Base-by-base conservation (phyloP, 371 early-diverging fungal species). In the Mucor mucedo region DNA sequence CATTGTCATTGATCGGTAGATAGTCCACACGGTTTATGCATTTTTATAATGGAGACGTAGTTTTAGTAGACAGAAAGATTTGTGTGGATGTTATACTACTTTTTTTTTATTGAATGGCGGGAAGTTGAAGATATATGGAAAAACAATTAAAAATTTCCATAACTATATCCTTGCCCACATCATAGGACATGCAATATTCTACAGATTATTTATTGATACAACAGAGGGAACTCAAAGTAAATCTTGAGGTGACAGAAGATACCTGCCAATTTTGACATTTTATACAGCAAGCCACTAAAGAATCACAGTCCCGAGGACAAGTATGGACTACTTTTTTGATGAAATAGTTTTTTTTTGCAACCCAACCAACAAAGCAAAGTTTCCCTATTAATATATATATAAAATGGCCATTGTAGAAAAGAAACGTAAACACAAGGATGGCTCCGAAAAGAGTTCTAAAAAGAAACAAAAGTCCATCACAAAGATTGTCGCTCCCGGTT, bases 391-490 rank as follows among this genome's bases (percentile, higher is more conserved):
- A 50, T 11, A 28, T 30, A 50, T 30, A 50, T 48, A 32, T 32
- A 53, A 6, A 50, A 62, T 68, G 68, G 62, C 68, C 28, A 42
- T 54, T 39, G 75, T 71, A 41, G 80, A 76, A 45, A 79, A 76
- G 69, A 79, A 79, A 41, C 70, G 75, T 47, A 79, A 79, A 60
- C 74, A 73, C 47, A 79, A 79, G 66, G 72, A 76, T 16, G 68
- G 67, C 30, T 60, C 68, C 21, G 66, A 67, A 60, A 64, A 76
- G 55, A 72, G 62, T 28, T 63, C 55, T 42, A 76, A 67, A 65
- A 77, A 77, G 58, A 71, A 70, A 54, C 71, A 77, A 16, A 74
- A 74, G 50, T 63, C 63, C 14, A 52, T 65, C 5, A 69, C 45
- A 42, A 69, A 61, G 35, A 70, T 66, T 30, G 48, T 64, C 40